Percentiles rank a stretch among this genome's conserved stretches.
Conservation (phyloP, 352 stramenopile genomes). For the Phytophthora agathidicida region DNA sequence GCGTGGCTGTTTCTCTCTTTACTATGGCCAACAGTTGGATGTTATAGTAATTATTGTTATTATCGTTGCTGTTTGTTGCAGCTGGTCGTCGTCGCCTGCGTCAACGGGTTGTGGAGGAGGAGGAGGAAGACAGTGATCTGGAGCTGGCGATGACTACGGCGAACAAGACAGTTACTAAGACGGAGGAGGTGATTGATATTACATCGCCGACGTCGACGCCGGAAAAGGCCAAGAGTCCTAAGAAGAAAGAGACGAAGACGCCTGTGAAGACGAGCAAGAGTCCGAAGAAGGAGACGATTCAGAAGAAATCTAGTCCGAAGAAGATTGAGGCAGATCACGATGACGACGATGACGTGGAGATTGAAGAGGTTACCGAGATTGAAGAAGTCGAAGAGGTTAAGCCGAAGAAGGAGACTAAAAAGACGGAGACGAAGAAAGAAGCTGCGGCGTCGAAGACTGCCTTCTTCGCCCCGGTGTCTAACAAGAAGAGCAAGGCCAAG, state of each 20-base stretch:
- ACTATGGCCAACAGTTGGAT: too few relatives aligned
- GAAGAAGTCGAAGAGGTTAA: conserved; percentile 24
- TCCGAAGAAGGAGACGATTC: conserved; percentile 8
- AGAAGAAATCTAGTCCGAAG: background rate
- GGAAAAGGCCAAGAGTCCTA: conserved; percentile 22
- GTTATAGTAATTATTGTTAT: background rate
- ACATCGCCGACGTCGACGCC: conserved; percentile 22
- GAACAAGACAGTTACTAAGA: conserved; percentile 29
- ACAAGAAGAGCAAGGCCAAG: conserved; percentile 29
- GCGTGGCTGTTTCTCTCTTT: conserved; percentile 13
- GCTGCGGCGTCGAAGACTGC: conserved; percentile 15
- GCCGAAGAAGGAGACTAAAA: conserved; percentile 4
- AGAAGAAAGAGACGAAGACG: conserved; percentile 30
- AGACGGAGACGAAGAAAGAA: conserved; percentile 20
- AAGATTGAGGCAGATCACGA: background rate
- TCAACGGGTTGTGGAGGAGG: conserved; percentile 63
- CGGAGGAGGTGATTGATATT: conserved; percentile 46
- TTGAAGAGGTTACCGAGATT: conserved; percentile 9
- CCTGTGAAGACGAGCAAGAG: conserved; percentile 9
- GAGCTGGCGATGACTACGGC: conserved; percentile 29
- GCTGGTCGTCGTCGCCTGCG: conserved; percentile 65
- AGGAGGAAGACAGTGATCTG: conserved; percentile 57
- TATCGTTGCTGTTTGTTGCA: conserved; percentile 16
- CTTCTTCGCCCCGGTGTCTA: conserved; percentile 42
- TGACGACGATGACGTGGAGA: conserved; percentile 4